These are phyloP conservation scores for Papiliotrema flavescens DNA, from an alignment of 1,284 basidiomycete genomes.

Conservation along the genomic window DNA sequence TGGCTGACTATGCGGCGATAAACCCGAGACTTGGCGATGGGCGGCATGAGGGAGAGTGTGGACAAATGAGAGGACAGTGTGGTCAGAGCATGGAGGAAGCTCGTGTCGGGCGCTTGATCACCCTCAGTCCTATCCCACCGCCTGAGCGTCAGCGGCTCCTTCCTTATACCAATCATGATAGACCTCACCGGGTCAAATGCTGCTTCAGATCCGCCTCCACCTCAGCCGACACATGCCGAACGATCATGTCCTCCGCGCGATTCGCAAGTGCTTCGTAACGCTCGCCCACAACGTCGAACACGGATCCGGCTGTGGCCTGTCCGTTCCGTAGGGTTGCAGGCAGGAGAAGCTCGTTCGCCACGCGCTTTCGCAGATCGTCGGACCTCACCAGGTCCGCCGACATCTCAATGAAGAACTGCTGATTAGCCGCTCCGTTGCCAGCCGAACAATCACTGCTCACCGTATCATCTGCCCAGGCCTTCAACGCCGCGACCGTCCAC, in stretches of 20 bases:
- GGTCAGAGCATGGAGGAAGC: conserved; percentile 66
- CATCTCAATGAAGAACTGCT: conserved; percentile 81
- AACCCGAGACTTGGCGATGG: conserved; percentile 55
- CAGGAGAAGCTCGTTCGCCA: conserved; percentile 44
- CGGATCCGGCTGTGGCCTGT: conserved; percentile 17
- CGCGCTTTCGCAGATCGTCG: conserved; percentile 11
- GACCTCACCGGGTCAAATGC: conserved; percentile 58
- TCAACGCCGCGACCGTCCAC: conserved; percentile 65
- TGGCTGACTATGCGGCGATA: conserved; percentile 68
- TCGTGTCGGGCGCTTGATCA: conserved; percentile 48
- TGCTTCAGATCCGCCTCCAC: conserved; percentile 68
- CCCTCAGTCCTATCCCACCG: conserved; percentile 41
- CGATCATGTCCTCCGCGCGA: conserved; percentile 79
- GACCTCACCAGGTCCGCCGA: conserved; percentile 67
- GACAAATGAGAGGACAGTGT: conserved; percentile 68
- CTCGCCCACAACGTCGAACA: conserved; percentile 69
- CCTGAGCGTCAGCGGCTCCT: conserved; percentile 18
- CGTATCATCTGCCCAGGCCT: conserved; percentile 78
- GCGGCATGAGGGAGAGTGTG: conserved; percentile 63
- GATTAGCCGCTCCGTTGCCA: background rate
- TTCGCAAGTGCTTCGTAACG: conserved; percentile 61
- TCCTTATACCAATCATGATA: conserved; percentile 1
- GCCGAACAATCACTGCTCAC: conserved; percentile 53
- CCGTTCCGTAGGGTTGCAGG: conserved; percentile 9
- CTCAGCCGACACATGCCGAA: conserved; percentile 72